Evolutionary conservation across 352 stramenopile species (phyloP).

Genomic region (Phytophthora rubi): DNA sequence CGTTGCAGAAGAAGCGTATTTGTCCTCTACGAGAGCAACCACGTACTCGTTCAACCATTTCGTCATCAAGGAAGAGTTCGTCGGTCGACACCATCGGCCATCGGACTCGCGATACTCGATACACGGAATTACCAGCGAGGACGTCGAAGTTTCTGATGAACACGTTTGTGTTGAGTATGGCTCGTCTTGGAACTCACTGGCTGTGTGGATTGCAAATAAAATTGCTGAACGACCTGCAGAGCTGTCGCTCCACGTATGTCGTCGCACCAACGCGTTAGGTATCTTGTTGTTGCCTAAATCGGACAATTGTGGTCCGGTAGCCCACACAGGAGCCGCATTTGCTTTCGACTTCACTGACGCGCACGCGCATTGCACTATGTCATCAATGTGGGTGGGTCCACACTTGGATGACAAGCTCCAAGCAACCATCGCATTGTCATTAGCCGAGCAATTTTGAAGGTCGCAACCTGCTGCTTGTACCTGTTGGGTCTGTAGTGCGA

Average conservation of each 20-base stretch:
- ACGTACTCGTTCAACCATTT: conserved; percentile 40
- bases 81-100: conserved; percentile 41
- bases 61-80: conserved; percentile 21
- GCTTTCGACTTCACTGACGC: conserved; percentile 20
- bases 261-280: conserved; percentile 6
- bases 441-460: conserved; percentile 10
- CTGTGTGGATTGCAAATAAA: conserved; percentile 31
- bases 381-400: conserved; percentile 16
- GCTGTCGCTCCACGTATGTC: conserved; percentile 23
- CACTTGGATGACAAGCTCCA: conserved; percentile 29
- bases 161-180: conserved; percentile 11
- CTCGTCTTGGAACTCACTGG: not conserved
- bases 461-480: conserved; percentile 15
- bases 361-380: conserved; percentile 23
- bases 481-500: conserved; percentile 13
- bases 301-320: not conserved
- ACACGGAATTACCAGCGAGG: conserved; percentile 35
- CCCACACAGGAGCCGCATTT: conserved; percentile 17
- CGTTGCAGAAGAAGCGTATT: not conserved
- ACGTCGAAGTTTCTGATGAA: not conserved
- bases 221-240: conserved; percentile 14
- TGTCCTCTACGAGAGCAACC: not conserved
- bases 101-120: conserved; percentile 34
- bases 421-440: not conserved
- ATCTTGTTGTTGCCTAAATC: conserved; percentile 4